These are phyloP conservation scores for Heterobasidion parviporum DNA, from an alignment of 1,284 basidiomycete species.

Conservation along the genomic window DNA sequence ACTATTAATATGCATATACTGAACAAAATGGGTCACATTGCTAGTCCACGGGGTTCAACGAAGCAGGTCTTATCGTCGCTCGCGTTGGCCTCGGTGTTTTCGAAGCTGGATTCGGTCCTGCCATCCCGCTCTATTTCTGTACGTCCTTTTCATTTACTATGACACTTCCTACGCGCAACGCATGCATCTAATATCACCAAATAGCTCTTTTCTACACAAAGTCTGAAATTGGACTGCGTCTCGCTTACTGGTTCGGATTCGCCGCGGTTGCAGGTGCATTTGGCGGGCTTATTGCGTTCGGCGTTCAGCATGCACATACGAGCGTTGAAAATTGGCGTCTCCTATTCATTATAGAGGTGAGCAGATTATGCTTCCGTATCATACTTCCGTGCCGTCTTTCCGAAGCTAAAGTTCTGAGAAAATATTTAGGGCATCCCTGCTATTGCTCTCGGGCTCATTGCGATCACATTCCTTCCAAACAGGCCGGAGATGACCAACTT, in stretches of 20 bases:
- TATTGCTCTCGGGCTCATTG: constrained; percentile 58
- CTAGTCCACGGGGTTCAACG: constrained; percentile 52
- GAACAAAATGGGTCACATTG: background rate
- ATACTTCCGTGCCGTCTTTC: background rate
- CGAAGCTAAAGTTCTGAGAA: background rate
- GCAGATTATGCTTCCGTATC: background rate
- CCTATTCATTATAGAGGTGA: constrained; percentile 70
- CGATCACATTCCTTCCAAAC: constrained; percentile 63
- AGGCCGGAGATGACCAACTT: constrained; percentile 71
- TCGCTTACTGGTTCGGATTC: constrained; percentile 76
- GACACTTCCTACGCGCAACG: background rate
- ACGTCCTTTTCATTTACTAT: constrained; percentile 14
- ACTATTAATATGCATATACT: background rate
- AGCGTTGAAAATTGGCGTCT: constrained; percentile 55
- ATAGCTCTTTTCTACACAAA: constrained; percentile 72
- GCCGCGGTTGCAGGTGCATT: constrained; percentile 75
- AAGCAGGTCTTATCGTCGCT: constrained; percentile 47
- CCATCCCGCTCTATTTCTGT: constrained; percentile 71
- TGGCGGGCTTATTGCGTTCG: constrained; percentile 68
- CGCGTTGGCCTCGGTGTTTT: constrained; percentile 61
- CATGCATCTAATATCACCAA: too few species aligned
- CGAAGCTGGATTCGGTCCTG: constrained; percentile 68
- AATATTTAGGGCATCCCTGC: constrained; percentile 48
- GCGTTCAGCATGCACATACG: constrained; percentile 48
- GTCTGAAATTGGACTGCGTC: constrained; percentile 58